Evolutionary conservation across 176 grass and related monocot species (phyloP).

Genomic region (Cenchrus purpureus): DNA sequence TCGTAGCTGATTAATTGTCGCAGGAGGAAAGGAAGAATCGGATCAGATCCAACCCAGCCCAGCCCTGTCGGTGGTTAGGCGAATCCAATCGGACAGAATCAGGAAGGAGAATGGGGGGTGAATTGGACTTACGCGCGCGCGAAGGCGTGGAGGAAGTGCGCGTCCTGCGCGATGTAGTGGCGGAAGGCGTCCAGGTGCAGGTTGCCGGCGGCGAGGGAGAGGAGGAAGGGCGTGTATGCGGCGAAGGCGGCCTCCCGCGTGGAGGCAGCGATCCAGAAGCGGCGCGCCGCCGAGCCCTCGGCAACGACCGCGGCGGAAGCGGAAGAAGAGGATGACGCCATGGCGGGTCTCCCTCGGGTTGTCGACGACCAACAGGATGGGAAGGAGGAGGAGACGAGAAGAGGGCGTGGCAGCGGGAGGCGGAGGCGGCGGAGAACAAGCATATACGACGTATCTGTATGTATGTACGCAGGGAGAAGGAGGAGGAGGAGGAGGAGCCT

Average conservation of each 20-base stretch:
- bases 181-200: slow-evolving; percentile 71
- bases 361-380: neutral
- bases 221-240: slow-evolving; percentile 73
- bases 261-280: slow-evolving; percentile 79
- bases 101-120: neutral
- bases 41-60: slow-evolving; percentile 39
- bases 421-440: slow-evolving; percentile 38
- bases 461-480: neutral
- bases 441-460: slow-evolving; percentile 15
- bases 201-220: slow-evolving; percentile 74
- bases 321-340: slow-evolving; percentile 46
- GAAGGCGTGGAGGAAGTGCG: slow-evolving; percentile 84
- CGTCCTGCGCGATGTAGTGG: slow-evolving; percentile 81
- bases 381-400: neutral
- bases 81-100: neutral
- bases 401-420: slow-evolving; percentile 40
- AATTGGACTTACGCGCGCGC: slow-evolving; percentile 64
- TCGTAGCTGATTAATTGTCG: slow-evolving; percentile 63
- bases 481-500: neutral
- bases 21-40: neutral
- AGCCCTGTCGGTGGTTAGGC: neutral
- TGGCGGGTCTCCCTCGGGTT: neutral
- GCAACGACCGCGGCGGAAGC: slow-evolving; percentile 45
- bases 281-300: slow-evolving; percentile 72
- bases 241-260: slow-evolving; percentile 79